A percentile compares a stretch with the other conserved stretches of the same genome.
Conservation (phyloP, 129 eudicot genomes). For the Glebionis coronaria region DNA sequence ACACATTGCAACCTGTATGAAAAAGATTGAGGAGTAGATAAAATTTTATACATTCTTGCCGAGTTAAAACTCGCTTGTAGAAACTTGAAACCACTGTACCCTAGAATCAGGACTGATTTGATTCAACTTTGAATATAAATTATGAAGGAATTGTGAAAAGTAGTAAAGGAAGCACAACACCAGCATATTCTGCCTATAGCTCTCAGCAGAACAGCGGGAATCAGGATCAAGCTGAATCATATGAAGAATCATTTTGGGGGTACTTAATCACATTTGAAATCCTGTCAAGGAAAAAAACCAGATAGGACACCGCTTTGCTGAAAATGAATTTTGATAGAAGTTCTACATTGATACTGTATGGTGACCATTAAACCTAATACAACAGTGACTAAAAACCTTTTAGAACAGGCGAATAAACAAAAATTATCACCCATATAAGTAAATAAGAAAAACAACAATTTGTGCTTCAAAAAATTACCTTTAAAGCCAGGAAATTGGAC, state of each 20-base stretch:
- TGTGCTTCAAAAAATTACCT: too few species aligned
- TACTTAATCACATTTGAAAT: too few species aligned
- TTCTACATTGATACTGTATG: too few species aligned
- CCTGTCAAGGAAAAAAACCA: too few species aligned
- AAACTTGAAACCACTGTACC: conserved; percentile 46
- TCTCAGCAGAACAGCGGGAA: conserved; percentile 83
- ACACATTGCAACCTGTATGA: conserved; percentile 76
- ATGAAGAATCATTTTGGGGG: conserved; percentile 94
- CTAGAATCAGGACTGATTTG: conserved; percentile 84
- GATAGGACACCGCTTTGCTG: too few species aligned
- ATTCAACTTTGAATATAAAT: conserved; percentile 73
- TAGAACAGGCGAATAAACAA: too few species aligned
- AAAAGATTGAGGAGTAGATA: conserved; percentile 8
- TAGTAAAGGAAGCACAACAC: conserved; percentile 79
- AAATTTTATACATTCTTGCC: conserved; percentile 6
- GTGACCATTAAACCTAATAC: too few species aligned
- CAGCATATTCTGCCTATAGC: conserved; percentile 79
- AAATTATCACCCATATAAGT: too few species aligned
- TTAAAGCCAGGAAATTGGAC: too few species aligned
- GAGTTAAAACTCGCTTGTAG: neutral
- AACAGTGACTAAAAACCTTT: too few species aligned
- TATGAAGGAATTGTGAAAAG: conserved; percentile 92
- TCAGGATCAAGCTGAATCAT: conserved; percentile 97
- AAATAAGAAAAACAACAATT: too few species aligned
- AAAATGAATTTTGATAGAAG: too few species aligned